Evolutionary conservation across 805 yeast genomes (phyloP).

Genomic region (Candida nitratophila): DNA sequence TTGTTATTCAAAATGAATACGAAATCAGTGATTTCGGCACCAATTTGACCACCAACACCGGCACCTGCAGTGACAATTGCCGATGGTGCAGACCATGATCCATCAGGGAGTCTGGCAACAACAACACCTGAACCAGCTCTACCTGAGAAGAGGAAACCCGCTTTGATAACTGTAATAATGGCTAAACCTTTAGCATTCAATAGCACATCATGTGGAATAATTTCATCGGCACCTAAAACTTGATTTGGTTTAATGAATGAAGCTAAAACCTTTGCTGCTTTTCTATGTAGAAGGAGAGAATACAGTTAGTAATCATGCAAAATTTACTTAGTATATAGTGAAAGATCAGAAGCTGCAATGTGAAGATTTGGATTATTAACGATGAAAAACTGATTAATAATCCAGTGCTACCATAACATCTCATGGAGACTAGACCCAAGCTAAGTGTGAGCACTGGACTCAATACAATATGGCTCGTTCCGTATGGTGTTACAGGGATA

Average conservation of each 20-base stretch:
- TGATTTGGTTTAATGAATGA: conserved; percentile 94
- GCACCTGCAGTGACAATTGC: conserved; percentile 97
- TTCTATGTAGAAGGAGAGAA: too few relatives aligned
- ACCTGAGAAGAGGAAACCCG: conserved; percentile 93
- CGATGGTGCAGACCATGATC: conserved; percentile 95
- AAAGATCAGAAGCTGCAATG: too few relatives aligned
- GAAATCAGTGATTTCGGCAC: conserved; percentile 93
- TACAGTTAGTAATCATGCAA: too few relatives aligned
- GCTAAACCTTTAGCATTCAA: conserved; percentile 92
- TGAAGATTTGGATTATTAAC: too few relatives aligned
- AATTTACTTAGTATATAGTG: not conserved
- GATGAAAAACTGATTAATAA: too few relatives aligned
- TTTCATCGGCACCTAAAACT: conserved; percentile 76
- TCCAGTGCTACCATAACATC: too few relatives aligned
- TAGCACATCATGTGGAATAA: conserved; percentile 84
- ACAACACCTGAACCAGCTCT: conserved; percentile 97
- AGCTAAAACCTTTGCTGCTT: conserved; percentile 87
- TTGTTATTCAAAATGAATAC: conserved; percentile 84
- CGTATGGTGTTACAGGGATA: too few relatives aligned
- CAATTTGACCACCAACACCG: conserved; percentile 97
- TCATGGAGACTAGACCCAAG: too few relatives aligned
- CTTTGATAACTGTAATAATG: conserved; percentile 87
- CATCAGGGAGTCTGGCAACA: conserved; percentile 90
- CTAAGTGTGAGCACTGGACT: too few relatives aligned
- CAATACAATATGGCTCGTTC: too few relatives aligned